Percentiles rank a stretch among this genome's conserved stretches.
Evolutionary conservation across 2,329 filamentous ascomycete genomes (phyloP).

Genomic region (Aspergillus sp.): DNA sequence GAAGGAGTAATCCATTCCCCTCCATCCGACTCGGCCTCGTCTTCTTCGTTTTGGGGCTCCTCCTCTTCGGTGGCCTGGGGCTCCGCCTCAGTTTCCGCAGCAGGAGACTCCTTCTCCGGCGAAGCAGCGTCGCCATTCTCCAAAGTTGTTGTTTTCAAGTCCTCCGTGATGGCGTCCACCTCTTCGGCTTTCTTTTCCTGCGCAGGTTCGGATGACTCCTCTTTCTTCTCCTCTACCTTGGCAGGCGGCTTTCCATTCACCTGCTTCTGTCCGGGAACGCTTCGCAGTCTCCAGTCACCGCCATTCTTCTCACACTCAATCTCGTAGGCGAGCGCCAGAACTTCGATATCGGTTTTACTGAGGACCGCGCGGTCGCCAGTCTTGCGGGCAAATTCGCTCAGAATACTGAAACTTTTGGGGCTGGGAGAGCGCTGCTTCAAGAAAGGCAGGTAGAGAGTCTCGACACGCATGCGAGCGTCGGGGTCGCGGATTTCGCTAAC

Average conservation of each 20-base stretch:
- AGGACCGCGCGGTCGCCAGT: conserved; percentile 87
- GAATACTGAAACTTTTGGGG: conserved; percentile 71
- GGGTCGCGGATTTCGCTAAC: conserved; percentile 83
- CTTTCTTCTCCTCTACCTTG: conserved; percentile 32
- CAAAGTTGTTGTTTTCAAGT: conserved; percentile 21
- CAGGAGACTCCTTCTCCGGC: conserved; percentile 12
- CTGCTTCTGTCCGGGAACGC: conserved; percentile 70
- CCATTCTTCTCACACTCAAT: conserved; percentile 86
- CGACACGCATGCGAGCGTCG: conserved; percentile 71
- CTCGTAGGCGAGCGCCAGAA: conserved; percentile 88
- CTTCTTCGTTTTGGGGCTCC: conserved; percentile 22
- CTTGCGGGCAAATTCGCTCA: conserved; percentile 78
- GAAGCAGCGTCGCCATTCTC: conserved; percentile 23
- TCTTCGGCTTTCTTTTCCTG: conserved; percentile 12
- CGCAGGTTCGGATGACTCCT: conserved; percentile 23
- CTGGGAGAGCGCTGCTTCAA: conserved; percentile 70
- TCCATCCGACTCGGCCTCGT: conserved; percentile 42
- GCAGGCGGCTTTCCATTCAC: conserved; percentile 65
- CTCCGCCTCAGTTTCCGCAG: conserved; percentile 12
- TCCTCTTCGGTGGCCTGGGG: conserved; percentile 22
- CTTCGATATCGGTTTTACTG: conserved; percentile 81
- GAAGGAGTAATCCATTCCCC: conserved; percentile 92
- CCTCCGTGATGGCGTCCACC: conserved; percentile 25
- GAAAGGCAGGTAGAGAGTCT: conserved; percentile 83
- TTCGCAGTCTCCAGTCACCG: conserved; percentile 82